Evolutionary conservation across 2,329 filamentous ascomycete genomes (phyloP).

Genomic region (Helicocarpus griseus): DNA sequence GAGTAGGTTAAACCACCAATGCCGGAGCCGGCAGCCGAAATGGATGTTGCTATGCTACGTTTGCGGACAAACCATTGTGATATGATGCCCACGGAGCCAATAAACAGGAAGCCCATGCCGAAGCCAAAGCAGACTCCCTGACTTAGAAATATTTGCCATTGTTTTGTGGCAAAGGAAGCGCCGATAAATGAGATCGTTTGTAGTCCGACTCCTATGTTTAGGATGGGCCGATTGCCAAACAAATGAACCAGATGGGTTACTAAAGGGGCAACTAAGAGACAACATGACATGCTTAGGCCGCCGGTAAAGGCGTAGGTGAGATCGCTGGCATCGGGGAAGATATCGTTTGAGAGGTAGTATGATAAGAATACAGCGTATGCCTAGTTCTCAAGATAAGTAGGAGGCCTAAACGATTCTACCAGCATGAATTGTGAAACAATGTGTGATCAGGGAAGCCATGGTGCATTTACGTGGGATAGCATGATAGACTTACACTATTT

Average conservation of each 20-base stretch:
- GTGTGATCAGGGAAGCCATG: neutral
- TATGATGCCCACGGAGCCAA: slow-evolving; percentile 45
- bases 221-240: slow-evolving; percentile 44
- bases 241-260: slow-evolving; percentile 45
- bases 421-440: neutral
- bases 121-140: slow-evolving; percentile 54
- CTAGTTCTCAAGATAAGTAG: slow-evolving; percentile 14
- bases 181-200: slow-evolving; percentile 47
- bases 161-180: slow-evolving; percentile 45
- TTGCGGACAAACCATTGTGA: slow-evolving; percentile 54
- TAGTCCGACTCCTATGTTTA: slow-evolving; percentile 47
- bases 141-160: slow-evolving; percentile 52
- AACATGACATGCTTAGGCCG: slow-evolving; percentile 49
- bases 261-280: slow-evolving; percentile 47
- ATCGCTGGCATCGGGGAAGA: slow-evolving; percentile 45
- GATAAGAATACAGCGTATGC: slow-evolving; percentile 51
- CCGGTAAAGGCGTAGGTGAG: slow-evolving; percentile 53
- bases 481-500: slow-evolving; percentile 46
- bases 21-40: slow-evolving; percentile 49
- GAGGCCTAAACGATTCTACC: neutral
- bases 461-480: neutral
- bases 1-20: slow-evolving; percentile 52
- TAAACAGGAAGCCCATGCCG: slow-evolving; percentile 55
- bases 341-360: slow-evolving; percentile 46
- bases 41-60: slow-evolving; percentile 50